Conservation (phyloP, 208 protist species). For the Crithidia brevicula region DNA sequence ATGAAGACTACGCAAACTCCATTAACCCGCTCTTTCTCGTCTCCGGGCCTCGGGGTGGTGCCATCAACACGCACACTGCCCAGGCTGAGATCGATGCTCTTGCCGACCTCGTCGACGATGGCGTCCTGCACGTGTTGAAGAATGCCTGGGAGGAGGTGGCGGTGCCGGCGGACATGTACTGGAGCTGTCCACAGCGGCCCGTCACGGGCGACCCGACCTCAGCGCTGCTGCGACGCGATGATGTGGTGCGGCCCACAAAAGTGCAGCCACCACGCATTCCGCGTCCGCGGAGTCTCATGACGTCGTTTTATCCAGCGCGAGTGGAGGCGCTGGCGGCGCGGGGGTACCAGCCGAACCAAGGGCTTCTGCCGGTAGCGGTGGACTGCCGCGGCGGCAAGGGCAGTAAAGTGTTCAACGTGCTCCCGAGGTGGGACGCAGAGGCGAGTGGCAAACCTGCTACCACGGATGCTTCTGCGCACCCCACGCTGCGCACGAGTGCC, state of each 20-base stretch:
- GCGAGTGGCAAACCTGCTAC: not conserved
- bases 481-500: not conserved
- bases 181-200: conserved; percentile 41
- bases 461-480: too few relatives aligned
- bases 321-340: conserved; percentile 58
- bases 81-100: conserved; percentile 21
- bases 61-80: conserved; percentile 35
- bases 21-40: conserved; percentile 74
- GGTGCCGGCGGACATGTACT: conserved; percentile 75
- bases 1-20: conserved; percentile 19
- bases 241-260: not conserved
- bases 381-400: conserved; percentile 52
- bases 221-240: not conserved
- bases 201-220: not conserved
- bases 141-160: conserved; percentile 50
- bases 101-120: conserved; percentile 10
- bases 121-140: conserved; percentile 31
- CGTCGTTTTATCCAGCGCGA: conserved; percentile 69
- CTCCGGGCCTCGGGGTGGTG: conserved; percentile 58
- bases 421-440: conserved; percentile 27
- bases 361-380: conserved; percentile 49
- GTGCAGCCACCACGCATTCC: conserved; percentile 31
- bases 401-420: conserved; percentile 77
- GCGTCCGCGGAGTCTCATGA: conserved; percentile 40
- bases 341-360: conserved; percentile 48